phyloP scores from a whole-genome alignment of 2,329 filamentous ascomycete genomes.

The Ophiostoma tasmaniense region DNA sequence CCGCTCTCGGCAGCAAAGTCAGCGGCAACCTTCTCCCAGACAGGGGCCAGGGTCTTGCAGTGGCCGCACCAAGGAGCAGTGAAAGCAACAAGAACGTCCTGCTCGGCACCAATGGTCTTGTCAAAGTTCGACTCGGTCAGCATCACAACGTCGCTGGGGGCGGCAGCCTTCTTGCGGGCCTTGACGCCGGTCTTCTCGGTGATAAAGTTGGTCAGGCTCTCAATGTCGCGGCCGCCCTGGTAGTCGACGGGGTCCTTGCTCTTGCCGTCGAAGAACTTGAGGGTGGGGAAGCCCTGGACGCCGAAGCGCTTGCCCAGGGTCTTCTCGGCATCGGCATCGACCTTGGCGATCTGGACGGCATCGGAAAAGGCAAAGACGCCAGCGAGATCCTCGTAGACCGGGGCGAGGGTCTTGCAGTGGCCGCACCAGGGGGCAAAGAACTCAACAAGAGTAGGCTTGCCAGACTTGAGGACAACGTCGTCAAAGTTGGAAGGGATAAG shows the following conservation, averaged over 20 bases:
- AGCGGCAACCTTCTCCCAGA: constrained; percentile 77
- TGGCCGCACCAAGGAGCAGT: constrained; percentile 98
- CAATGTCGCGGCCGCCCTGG: constrained; percentile 76
- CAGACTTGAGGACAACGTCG: constrained; percentile 75
- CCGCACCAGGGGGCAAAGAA: constrained; percentile 99
- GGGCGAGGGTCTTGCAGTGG: constrained; percentile 96
- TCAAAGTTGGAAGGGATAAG: constrained; percentile 89
- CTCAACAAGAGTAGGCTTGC: constrained; percentile 92
- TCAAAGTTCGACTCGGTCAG: constrained; percentile 75
- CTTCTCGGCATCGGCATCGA: constrained; percentile 87
- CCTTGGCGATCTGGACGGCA: constrained; percentile 83
- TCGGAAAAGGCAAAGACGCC: constrained; percentile 60
- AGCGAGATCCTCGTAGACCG: constrained; percentile 87
- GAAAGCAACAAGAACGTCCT: constrained; percentile 90
- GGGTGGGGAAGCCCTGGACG: constrained; percentile 88
- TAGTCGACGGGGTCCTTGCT: constrained; percentile 79
- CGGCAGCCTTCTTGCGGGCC: constrained; percentile 64
- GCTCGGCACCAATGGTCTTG: constrained; percentile 68
- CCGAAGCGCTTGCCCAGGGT: constrained; percentile 76
- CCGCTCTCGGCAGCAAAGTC: constrained; percentile 68
- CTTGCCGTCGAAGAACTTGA: constrained; percentile 98
- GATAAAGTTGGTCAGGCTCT: constrained; percentile 73
- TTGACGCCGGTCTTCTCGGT: constrained; percentile 79
- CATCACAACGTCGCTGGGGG: constrained; percentile 67
- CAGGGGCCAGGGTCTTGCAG: constrained; percentile 89